Percentiles rank a stretch among this genome's conserved stretches.
Conservation (phyloP, 139 green algal genomes). For the Nannochloris sp. region DNA sequence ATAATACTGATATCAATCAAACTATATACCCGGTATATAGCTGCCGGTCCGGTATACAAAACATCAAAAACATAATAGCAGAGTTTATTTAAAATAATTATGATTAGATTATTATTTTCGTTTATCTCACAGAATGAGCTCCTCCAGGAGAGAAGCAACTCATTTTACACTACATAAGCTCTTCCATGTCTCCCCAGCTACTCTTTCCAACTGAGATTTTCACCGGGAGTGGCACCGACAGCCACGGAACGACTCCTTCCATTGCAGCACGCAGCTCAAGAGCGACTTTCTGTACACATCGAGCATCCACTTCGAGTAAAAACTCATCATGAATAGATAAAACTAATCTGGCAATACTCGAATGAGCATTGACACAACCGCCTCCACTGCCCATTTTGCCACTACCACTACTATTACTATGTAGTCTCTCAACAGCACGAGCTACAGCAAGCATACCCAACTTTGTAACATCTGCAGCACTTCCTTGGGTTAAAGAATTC, state of each 20-base stretch:
- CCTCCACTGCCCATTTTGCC: too few species aligned
- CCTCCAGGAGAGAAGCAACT: too few species aligned
- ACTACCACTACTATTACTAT: too few species aligned
- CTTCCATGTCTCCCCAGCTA: constrained; percentile 59
- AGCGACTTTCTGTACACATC: constrained; percentile 10
- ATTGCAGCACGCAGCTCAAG: constrained; percentile 42
- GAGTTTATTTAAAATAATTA: too few species aligned
- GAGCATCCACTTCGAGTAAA: constrained; percentile 61
- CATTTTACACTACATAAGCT: background rate
- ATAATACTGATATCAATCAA: too few species aligned
- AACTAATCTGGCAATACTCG: too few species aligned
- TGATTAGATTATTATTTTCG: background rate
- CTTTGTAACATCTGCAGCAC: constrained; percentile 76
- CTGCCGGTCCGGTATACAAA: too few species aligned
- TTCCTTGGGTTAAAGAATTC: constrained; percentile 69
- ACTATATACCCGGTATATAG: too few species aligned
- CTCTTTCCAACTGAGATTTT: constrained; percentile 52
- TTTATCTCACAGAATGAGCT: too few species aligned
- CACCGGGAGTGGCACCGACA: constrained; percentile 65
- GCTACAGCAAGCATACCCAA: constrained; percentile 38
- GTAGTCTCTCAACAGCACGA: background rate
- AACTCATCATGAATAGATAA: constrained; percentile 91
- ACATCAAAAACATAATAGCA: too few species aligned
- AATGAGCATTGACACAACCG: too few species aligned
- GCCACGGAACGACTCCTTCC: constrained; percentile 34